These are phyloP conservation scores for Sugiyamaella pinicola DNA, from an alignment of 1,139 yeast genomes.

Conservation along the genomic window DNA sequence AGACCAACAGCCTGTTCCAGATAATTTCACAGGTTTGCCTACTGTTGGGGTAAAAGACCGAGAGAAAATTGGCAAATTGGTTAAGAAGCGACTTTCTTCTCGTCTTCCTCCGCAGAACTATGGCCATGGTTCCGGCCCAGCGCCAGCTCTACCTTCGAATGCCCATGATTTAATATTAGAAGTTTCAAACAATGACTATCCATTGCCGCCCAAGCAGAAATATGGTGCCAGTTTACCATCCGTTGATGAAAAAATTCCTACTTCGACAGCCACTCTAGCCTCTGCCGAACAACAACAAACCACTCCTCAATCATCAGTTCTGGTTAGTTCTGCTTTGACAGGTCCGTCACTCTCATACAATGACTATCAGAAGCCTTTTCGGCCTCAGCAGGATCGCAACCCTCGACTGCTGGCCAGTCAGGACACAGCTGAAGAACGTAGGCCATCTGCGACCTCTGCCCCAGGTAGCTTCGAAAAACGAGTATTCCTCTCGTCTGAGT, in stretches of 20 bases:
- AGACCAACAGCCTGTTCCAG: constrained; percentile 21
- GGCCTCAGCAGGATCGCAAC: not conserved
- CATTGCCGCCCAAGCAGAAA: constrained; percentile 16
- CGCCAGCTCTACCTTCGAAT: constrained; percentile 35
- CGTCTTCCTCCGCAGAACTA: constrained; percentile 27
- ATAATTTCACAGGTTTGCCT: constrained; percentile 29
- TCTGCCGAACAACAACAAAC: not conserved
- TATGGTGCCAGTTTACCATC: not conserved
- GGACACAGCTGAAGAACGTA: not conserved
- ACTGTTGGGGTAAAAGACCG: constrained; percentile 31
- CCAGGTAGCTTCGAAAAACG: constrained; percentile 15
- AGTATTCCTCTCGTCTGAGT: constrained; percentile 38
- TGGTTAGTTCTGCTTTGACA: constrained; percentile 2
- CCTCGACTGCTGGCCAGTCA: constrained; percentile 4
- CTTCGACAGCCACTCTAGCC: not conserved
- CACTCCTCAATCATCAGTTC: not conserved
- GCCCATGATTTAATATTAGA: constrained; percentile 35
- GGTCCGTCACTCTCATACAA: constrained; percentile 1
- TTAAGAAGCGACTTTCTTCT: constrained; percentile 35
- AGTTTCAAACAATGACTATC: constrained; percentile 24
- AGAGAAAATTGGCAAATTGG: constrained; percentile 36
- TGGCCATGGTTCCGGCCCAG: constrained; percentile 23
- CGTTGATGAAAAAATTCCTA: not conserved
- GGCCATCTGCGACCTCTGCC: not conserved
- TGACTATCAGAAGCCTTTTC: constrained; percentile 25